Percentiles rank a stretch among this genome's conserved stretches.
Evolutionary conservation across 768 basidiomycete genomes (phyloP).

Genomic region (Naganishia onofrii): DNA sequence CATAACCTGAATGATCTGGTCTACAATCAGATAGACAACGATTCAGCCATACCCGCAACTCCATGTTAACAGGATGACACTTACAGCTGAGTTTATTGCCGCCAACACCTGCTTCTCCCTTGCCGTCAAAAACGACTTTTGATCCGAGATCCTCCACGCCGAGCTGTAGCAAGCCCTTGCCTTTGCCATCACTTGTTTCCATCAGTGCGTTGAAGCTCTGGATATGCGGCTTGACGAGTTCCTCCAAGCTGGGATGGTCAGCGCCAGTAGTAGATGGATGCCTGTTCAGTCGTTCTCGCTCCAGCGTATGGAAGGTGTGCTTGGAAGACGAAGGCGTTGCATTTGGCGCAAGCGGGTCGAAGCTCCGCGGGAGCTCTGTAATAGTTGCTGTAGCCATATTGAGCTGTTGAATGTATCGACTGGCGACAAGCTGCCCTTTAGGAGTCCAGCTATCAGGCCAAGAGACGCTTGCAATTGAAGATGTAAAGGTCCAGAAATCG

Average conservation of each 20-base stretch:
- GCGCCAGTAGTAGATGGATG: constrained; percentile 68
- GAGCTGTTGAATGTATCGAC: not conserved
- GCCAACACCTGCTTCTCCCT: constrained; percentile 59
- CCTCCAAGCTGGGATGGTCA: constrained; percentile 76
- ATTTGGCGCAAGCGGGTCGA: constrained; percentile 32
- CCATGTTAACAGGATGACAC: constrained; percentile 17
- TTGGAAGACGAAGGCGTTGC: constrained; percentile 31
- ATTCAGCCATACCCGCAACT: not conserved
- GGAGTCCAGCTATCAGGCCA: not conserved
- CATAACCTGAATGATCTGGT: constrained; percentile 82
- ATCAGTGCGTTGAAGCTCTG: constrained; percentile 96
- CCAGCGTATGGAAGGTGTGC: constrained; percentile 69
- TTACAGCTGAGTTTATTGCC: constrained; percentile 69
- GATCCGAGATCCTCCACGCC: constrained; percentile 80
- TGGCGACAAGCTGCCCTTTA: not conserved
- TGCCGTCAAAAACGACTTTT: constrained; percentile 88
- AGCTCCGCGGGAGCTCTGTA: not conserved
- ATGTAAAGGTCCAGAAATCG: not conserved
- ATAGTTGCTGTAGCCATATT: constrained; percentile 18
- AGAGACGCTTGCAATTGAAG: not conserved
- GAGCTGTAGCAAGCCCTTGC: constrained; percentile 72
- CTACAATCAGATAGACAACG: constrained; percentile 55
- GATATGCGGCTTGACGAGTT: constrained; percentile 88
- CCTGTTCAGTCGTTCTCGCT: constrained; percentile 72
- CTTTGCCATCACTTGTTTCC: constrained; percentile 84